Percentiles rank a stretch among this genome's conserved stretches.
Evolutionary conservation across 495 filamentous ascomycete species (phyloP).

Genomic region (Saxophila tyrrhenica): DNA sequence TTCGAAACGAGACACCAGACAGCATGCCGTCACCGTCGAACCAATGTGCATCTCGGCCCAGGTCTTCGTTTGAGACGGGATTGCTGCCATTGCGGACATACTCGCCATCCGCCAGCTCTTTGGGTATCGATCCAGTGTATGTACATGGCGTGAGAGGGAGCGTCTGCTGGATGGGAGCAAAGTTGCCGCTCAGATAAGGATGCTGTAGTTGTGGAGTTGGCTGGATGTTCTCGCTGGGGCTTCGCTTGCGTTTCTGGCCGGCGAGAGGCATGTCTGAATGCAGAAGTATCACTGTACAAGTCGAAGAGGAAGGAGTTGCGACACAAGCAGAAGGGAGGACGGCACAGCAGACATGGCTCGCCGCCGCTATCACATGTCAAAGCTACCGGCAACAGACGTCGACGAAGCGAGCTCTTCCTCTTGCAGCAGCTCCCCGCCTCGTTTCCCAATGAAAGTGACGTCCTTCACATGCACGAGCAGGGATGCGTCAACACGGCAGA

Average conservation of each 20-base stretch:
- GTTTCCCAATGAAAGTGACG: too few relatives aligned
- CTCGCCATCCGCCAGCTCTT: slow-evolving; percentile 49
- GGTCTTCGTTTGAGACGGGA: slow-evolving; percentile 47
- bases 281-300: neutral
- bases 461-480: neutral
- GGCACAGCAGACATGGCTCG: too few relatives aligned
- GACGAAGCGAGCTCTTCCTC: too few relatives aligned
- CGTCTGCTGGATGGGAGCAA: slow-evolving; percentile 46
- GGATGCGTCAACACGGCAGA: neutral
- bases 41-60: slow-evolving; percentile 49
- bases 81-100: slow-evolving; percentile 62
- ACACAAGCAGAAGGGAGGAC: neutral
- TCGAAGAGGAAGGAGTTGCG: too few relatives aligned
- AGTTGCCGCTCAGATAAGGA: slow-evolving; percentile 45
- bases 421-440: too few relatives aligned
- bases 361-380: neutral
- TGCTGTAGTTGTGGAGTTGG: slow-evolving; percentile 17
- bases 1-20: slow-evolving; percentile 46
- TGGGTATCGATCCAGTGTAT: slow-evolving; percentile 43
- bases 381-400: too few relatives aligned
- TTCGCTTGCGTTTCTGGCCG: slow-evolving; percentile 21
- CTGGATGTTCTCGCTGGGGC: slow-evolving; percentile 2
- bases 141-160: slow-evolving; percentile 40
- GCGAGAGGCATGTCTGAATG: slow-evolving; percentile 8
- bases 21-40: slow-evolving; percentile 67